A percentile compares a stretch with the other conserved stretches of the same genome.
Evolutionary conservation across 345 rosid genomes (phyloP).

Genomic region (Aquilaria malaccensis): DNA sequence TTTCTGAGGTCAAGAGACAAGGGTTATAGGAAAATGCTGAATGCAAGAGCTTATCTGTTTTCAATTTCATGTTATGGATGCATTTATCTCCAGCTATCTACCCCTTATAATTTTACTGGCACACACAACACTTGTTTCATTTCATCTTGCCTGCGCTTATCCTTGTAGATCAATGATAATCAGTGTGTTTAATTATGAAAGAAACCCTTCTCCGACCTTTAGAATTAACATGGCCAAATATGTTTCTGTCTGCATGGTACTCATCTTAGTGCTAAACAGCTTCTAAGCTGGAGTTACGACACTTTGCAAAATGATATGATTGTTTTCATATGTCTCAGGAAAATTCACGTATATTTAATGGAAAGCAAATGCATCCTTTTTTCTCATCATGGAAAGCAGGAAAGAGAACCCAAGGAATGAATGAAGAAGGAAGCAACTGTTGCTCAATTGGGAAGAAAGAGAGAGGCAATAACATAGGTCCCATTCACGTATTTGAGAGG

Average conservation of each 20-base stretch:
- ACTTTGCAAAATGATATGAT: not conserved
- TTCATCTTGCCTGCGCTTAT: no score
- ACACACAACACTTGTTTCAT: no score
- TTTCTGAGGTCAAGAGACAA: no score
- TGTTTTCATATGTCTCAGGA: constrained; percentile 52
- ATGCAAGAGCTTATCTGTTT: no score
- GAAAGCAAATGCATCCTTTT: constrained; percentile 81
- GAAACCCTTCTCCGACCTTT: no score
- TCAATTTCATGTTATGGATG: no score
- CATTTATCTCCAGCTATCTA: no score
- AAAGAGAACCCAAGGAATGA: constrained; percentile 39
- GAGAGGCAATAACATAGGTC: constrained; percentile 36
- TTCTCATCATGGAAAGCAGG: constrained; percentile 51
- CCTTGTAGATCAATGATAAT: no score
- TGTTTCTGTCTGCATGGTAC: not conserved
- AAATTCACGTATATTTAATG: constrained; percentile 55
- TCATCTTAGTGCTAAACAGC: not conserved
- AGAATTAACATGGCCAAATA: not conserved
- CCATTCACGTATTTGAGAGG: constrained; percentile 86
- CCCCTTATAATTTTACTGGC: no score
- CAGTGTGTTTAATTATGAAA: no score
- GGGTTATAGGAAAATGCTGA: no score
- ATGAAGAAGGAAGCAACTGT: constrained; percentile 22
- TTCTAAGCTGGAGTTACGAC: not conserved
- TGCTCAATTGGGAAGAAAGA: constrained; percentile 25